phyloP scores from a whole-genome alignment of 345 rosid species.

The Pistacia atlantica region DNA sequence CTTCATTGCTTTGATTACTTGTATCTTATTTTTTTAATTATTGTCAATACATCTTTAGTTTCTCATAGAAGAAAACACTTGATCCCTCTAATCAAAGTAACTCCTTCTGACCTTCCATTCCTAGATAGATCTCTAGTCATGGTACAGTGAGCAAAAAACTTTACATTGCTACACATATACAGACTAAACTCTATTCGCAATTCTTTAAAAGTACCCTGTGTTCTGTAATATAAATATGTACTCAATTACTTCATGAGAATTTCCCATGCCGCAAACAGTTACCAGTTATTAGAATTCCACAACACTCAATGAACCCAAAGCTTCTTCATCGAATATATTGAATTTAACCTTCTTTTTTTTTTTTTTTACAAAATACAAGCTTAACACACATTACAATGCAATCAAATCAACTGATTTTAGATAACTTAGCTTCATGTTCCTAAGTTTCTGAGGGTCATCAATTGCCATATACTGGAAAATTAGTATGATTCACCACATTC shows the following conservation, averaged over 20 bases:
- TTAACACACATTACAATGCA: not conserved
- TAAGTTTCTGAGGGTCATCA: not conserved
- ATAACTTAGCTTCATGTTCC: not conserved
- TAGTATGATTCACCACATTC: not conserved
- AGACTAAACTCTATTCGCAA: not conserved
- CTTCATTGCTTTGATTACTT: no score
- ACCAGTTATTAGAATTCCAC: not conserved
- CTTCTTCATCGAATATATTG: not conserved
- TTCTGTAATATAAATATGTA: not conserved
- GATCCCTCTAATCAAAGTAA: not conserved
- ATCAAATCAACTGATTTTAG: conserved; percentile 2
- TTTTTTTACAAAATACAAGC: not conserved
- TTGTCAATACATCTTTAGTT: no score
- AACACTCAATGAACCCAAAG: not conserved
- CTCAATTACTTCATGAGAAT: not conserved
- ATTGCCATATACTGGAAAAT: not conserved
- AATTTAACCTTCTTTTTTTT: not conserved
- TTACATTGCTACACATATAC: not conserved
- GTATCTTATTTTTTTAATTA: no score
- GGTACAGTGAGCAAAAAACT: not conserved
- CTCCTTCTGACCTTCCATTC: not conserved
- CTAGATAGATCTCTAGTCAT: not conserved
- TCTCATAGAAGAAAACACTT: no score
- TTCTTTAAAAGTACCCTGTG: not conserved
- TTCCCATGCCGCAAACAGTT: not conserved